Conservation (phyloP, 208 protist species). For the Blastocrithidia nonstop region DNA sequence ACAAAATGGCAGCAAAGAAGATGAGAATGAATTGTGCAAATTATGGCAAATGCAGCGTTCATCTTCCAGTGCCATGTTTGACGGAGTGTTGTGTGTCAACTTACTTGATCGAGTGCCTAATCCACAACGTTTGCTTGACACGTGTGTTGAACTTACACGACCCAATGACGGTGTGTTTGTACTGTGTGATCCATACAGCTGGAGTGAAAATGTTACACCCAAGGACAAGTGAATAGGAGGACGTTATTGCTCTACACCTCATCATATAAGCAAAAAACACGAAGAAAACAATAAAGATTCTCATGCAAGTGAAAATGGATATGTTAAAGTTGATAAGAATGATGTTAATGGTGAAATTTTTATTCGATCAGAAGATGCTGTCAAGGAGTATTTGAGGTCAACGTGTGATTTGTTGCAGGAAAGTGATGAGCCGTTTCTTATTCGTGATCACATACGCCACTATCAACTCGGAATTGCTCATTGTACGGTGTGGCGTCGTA, state of each 20-base stretch:
- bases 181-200: conserved; percentile 74
- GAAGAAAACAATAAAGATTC: no score
- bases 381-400: conserved; percentile 31
- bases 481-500: conserved; percentile 56
- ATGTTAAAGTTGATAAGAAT: no score
- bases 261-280: conserved; percentile 11
- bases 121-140: conserved; percentile 37
- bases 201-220: conserved; percentile 51
- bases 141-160: conserved; percentile 19
- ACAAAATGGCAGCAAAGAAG: no score
- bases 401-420: conserved; percentile 63
- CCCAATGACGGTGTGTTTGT: conserved; percentile 58
- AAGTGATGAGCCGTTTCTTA: conserved; percentile 75
- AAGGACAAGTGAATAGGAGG: conserved; percentile 63
- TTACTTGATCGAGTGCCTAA: conserved; percentile 71
- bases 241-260: background rate
- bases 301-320: no score
- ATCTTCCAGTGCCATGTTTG: conserved; percentile 38
- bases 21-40: no score
- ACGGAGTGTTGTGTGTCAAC: conserved; percentile 63
- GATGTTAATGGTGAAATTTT: no score
- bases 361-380: conserved; percentile 40
- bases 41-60: no score
- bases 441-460: conserved; percentile 73
- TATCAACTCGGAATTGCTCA: conserved; percentile 79